Conservation (phyloP, 2,329 filamentous ascomycete species). For the Penicillium sp. region DNA sequence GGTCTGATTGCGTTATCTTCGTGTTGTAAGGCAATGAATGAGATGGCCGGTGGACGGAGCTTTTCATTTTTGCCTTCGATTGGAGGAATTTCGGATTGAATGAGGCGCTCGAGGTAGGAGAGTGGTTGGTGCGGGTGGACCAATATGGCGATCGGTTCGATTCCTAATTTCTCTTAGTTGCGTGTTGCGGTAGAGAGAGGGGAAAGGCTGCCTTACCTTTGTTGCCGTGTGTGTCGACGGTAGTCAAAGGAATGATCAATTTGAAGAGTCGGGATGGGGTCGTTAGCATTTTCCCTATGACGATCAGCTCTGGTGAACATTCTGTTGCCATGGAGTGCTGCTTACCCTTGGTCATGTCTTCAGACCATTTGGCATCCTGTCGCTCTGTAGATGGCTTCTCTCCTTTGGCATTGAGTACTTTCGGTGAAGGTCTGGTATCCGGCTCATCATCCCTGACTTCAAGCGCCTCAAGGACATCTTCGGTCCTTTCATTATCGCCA, state of each 20-base stretch:
- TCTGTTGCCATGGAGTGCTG: neutral
- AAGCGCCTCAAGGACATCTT: conserved; percentile 37
- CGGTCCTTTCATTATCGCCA: conserved; percentile 32
- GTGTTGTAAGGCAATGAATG: conserved; percentile 76
- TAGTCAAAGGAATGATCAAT: conserved; percentile 72
- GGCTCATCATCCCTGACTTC: conserved; percentile 34
- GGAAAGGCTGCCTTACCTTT: conserved; percentile 42
- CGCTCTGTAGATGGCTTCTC: conserved; percentile 10
- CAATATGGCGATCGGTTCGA: conserved; percentile 81
- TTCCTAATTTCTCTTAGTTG: conserved; percentile 42
- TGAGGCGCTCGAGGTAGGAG: conserved; percentile 83
- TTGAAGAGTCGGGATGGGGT: conserved; percentile 79
- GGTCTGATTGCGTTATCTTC: conserved; percentile 56
- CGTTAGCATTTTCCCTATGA: conserved; percentile 69
- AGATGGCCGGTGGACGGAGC: conserved; percentile 69
- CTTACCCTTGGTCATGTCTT: conserved; percentile 62
- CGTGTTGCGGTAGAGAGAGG: neutral
- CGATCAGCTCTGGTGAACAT: conserved; percentile 2
- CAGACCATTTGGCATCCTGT: conserved; percentile 22
- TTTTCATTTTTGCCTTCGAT: conserved; percentile 61
- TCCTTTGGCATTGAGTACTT: conserved; percentile 29
- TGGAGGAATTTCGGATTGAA: conserved; percentile 79
- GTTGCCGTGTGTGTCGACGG: conserved; percentile 56
- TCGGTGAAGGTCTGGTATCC: conserved; percentile 24
- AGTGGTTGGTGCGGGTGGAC: conserved; percentile 88